phyloP scores from a whole-genome alignment of 495 filamentous ascomycete species.

The Hypoxylon cercidicola region DNA sequence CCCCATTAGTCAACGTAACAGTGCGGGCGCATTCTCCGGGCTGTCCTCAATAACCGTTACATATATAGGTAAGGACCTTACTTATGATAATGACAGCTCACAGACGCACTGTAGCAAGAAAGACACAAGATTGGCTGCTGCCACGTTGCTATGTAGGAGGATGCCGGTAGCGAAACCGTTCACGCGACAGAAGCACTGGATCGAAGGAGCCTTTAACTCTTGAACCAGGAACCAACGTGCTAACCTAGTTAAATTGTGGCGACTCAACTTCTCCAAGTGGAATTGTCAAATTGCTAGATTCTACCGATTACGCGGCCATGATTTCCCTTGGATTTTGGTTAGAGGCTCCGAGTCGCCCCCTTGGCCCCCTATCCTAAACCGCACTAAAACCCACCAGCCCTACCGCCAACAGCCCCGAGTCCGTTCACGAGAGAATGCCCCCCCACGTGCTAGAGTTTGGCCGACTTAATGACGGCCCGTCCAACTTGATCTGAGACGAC shows the following conservation, averaged over 20 bases:
- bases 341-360: neutral
- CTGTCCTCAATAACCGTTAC: too few species aligned
- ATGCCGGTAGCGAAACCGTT: neutral
- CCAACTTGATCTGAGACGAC: too few species aligned
- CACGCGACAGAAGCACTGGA: conserved; percentile 12
- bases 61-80: too few species aligned
- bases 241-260: neutral
- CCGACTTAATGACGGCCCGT: too few species aligned
- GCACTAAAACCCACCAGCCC: too few species aligned
- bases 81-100: too few species aligned
- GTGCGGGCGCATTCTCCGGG: conserved; percentile 13
- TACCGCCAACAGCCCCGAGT: too few species aligned
- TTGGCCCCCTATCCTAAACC: conserved; percentile 16
- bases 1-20: conserved; percentile 26
- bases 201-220: conserved; percentile 2
- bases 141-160: too few species aligned
- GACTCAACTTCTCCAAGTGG: conserved; percentile 19
- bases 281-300: conserved; percentile 25
- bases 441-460: too few species aligned
- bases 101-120: too few species aligned
- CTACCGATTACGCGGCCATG: conserved; percentile 32
- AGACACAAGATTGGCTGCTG: too few species aligned
- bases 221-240: neutral
- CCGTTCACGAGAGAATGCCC: too few species aligned
- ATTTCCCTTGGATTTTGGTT: conserved; percentile 11